A percentile compares a stretch with the other conserved stretches of the same genome.
phyloP scores from a whole-genome alignment of 2,329 filamentous ascomycete species.

The Neocucurbitaria cava region DNA sequence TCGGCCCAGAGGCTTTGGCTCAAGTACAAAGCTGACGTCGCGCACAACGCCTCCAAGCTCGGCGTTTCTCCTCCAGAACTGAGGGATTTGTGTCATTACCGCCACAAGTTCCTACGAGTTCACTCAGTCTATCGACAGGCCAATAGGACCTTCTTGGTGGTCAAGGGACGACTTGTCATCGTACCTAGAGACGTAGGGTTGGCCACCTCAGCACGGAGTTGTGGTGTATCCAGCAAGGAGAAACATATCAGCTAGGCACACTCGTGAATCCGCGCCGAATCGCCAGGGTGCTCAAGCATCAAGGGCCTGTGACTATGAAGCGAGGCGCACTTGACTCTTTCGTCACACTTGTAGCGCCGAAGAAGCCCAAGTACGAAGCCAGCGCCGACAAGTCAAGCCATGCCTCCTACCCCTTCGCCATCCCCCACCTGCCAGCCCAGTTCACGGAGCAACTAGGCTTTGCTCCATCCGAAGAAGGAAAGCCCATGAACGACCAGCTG shows the following conservation, averaged over 20 bases:
- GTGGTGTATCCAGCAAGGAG: background rate
- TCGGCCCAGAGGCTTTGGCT: background rate
- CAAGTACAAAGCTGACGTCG: background rate
- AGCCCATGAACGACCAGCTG: constrained; percentile 68
- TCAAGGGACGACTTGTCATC: background rate
- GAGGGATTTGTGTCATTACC: background rate
- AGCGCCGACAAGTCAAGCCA: constrained; percentile 50
- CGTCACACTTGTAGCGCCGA: constrained; percentile 60
- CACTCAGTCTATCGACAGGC: background rate
- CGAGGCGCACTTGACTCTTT: constrained; percentile 75
- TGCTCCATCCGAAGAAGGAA: constrained; percentile 61
- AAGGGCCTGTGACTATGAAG: constrained; percentile 29
- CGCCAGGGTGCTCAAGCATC: too few relatives aligned
- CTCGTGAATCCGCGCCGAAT: too few relatives aligned
- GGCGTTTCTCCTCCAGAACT: background rate
- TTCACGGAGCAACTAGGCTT: constrained; percentile 53
- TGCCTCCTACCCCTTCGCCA: constrained; percentile 60
- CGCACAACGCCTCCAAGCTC: background rate
- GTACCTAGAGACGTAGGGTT: background rate
- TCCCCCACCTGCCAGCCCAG: constrained; percentile 56
- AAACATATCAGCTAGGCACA: background rate
- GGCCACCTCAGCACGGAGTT: background rate
- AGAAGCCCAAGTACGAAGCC: constrained; percentile 49
- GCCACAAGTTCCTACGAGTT: background rate
- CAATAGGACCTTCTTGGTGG: background rate